Evolutionary conservation across 331 rosid species (phyloP).

Genomic region (Rhamnella rubrinervis): DNA sequence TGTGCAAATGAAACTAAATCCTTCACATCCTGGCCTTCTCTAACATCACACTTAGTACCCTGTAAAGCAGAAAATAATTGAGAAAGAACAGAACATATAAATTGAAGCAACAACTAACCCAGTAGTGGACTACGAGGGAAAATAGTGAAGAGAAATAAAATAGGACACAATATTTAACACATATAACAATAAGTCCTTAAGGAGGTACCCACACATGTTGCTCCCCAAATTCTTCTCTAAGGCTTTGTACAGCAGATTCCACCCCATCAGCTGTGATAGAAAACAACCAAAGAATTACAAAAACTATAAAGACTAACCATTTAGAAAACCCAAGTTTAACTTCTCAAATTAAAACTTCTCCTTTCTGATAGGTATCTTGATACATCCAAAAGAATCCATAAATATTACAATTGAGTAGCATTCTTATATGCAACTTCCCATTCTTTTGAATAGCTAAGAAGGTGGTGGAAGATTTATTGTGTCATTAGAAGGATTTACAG

Average conservation of each 20-base stretch:
- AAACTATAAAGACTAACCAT: conserved; percentile 16
- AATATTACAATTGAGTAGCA: too few relatives aligned
- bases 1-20: conserved; percentile 74
- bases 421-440: too few relatives aligned
- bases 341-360: background rate
- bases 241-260: conserved; percentile 53
- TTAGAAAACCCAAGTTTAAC: conserved; percentile 8
- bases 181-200: conserved; percentile 35
- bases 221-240: conserved; percentile 75
- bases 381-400: too few relatives aligned
- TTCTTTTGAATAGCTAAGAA: too few relatives aligned
- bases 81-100: conserved; percentile 12
- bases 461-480: too few relatives aligned
- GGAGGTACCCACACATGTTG: conserved; percentile 97
- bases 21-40: conserved; percentile 78
- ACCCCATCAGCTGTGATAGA: conserved; percentile 61
- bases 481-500: too few relatives aligned
- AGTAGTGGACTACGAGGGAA: conserved; percentile 2
- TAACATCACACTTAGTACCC: conserved; percentile 90
- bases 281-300: conserved; percentile 15
- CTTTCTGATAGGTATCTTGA: background rate
- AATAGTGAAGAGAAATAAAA: conserved; percentile 1
- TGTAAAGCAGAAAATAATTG: conserved; percentile 28
- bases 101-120: conserved; percentile 18
- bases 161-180: background rate